Conservation (phyloP, 2,329 filamentous ascomycete genomes). For the Eutypella sp. region DNA sequence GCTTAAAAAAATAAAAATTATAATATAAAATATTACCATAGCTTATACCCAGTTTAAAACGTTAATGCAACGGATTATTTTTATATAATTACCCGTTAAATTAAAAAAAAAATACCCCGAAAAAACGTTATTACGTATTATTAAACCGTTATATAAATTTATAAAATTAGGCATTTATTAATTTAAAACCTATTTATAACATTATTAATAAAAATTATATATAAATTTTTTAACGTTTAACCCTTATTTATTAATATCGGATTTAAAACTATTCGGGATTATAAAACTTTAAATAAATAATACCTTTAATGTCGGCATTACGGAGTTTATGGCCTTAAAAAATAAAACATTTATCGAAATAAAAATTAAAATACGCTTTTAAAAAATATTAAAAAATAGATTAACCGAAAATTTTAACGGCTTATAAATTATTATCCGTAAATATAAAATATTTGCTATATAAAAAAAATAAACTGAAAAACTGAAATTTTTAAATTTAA, state of each 20-base stretch:
- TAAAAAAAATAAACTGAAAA: neutral
- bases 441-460: neutral
- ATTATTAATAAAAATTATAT: too few relatives aligned
- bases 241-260: too few relatives aligned
- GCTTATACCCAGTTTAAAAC: too few relatives aligned
- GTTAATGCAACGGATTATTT: too few relatives aligned
- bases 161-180: neutral
- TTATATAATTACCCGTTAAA: too few relatives aligned
- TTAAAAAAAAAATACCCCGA: too few relatives aligned
- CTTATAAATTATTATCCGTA: neutral
- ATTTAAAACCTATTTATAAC: too few relatives aligned
- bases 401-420: too few relatives aligned
- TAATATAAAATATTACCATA: neutral
- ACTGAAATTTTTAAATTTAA: neutral
- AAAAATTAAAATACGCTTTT: neutral
- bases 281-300: too few relatives aligned
- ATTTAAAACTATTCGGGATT: too few relatives aligned
- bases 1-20: neutral
- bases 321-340: neutral
- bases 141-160: neutral
- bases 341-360: neutral
- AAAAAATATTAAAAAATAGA: too few relatives aligned
- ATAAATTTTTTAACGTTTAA: too few relatives aligned
- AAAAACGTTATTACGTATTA: neutral
- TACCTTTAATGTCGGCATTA: neutral